Base-by-base conservation (phyloP, 495 filamentous ascomycete genomes). In the Diplogelasinospora grovesii region DNA sequence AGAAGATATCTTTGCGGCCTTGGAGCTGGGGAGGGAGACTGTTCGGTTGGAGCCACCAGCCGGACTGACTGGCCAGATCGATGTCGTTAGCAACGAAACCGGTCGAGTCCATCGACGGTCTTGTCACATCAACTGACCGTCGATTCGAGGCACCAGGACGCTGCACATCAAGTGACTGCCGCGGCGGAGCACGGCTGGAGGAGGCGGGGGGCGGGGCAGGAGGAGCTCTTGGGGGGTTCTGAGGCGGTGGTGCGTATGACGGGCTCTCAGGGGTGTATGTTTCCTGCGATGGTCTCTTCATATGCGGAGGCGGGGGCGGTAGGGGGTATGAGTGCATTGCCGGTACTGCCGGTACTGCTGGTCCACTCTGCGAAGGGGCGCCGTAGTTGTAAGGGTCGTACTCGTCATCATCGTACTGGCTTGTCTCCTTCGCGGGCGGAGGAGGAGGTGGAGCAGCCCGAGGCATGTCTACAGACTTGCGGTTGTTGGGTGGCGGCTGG, bases 61-160 rank as follows among this genome's bases (percentile, higher is more conserved):
- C 70, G 1, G 77, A 83, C 34, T 65, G 68, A 39, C 71, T 66
- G 7, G 74, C 78, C 22, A 97, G 69, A 53, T 97, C 90, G 47
- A 96, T 61, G 35, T 96, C 89, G 40, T 77, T 79, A 36, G 92
- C 92, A 46, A 97, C 86, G 57, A 71, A 92, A 6, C 86, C 81
- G n/a, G n/a, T n/a, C 26, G 77, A 76, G 34, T 95, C 90, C 46
- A 79, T 69, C 19, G 73, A 75, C 21, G 71, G 72, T 33, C 73
- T 64, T 10, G 56, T 44, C 26, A 64, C 51, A 33, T 98, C 92
- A 50, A 84, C 78, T 15, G 90, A 96, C 48, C 81, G 70, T 36
- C 86, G 77, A 16, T 67, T 57, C 26, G 51, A 61, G 45, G 32
- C 56, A 59, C 32, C 53, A 49, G 27, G 14, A 40, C 85, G 73